A percentile compares a stretch with the other conserved stretches of the same genome.
phyloP scores from a whole-genome alignment of 768 basidiomycete genomes.

The Cubamyces sp. region DNA sequence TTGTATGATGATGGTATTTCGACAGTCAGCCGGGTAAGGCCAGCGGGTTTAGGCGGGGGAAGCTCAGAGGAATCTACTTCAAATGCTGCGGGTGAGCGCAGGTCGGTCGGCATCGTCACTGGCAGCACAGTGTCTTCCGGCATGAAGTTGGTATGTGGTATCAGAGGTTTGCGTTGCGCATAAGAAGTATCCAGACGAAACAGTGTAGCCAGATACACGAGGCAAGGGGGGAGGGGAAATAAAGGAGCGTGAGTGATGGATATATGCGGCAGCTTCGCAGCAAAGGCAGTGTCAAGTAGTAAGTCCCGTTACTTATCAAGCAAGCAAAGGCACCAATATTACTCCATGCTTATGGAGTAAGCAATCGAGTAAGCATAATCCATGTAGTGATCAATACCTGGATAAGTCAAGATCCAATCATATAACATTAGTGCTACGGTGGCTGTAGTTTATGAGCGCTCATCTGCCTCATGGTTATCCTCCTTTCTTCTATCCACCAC shows the following conservation, averaged over 20 bases:
- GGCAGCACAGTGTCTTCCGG: slow-evolving; percentile 24
- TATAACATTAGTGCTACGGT: no score
- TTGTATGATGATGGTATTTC: slow-evolving; percentile 51
- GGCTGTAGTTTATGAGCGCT: no score
- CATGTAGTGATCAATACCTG: no score
- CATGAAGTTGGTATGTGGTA: slow-evolving; percentile 11
- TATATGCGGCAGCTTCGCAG: no score
- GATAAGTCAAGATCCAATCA: no score
- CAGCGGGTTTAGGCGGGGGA: slow-evolving; percentile 26
- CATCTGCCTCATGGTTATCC: no score
- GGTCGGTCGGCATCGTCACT: slow-evolving; percentile 37
- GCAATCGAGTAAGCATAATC: no score
- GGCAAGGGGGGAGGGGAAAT: not conserved
- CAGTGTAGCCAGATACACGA: not conserved
- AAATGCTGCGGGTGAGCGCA: slow-evolving; percentile 26
- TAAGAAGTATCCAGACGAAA: not conserved
- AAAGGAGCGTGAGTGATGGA: not conserved
- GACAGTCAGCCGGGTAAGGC: slow-evolving; percentile 57
- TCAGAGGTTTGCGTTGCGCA: not conserved
- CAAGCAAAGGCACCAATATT: no score
- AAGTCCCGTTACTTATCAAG: no score
- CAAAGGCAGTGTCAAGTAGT: not conserved
- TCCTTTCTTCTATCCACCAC: no score
- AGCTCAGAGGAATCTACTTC: slow-evolving; percentile 27
- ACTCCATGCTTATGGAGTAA: no score